Evolutionary conservation across 2,329 filamentous ascomycete species (phyloP).

Genomic region (Pezicula neosporulosa): DNA sequence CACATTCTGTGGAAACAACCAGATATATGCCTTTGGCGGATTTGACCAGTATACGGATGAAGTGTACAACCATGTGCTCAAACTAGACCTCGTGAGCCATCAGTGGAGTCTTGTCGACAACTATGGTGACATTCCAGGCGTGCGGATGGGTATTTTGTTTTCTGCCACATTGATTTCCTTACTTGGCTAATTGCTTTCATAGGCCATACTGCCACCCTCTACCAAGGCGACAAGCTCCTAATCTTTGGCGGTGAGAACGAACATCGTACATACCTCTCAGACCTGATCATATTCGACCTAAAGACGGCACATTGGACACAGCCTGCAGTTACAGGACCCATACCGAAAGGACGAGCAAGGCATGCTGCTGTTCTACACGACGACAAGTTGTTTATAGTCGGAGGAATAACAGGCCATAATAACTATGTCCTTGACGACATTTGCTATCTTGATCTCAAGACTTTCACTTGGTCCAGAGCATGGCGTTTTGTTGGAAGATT

Average conservation of each 20-base stretch:
- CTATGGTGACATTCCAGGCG: slow-evolving; percentile 95
- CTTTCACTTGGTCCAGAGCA: slow-evolving; percentile 93
- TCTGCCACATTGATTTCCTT: neutral
- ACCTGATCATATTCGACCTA: slow-evolving; percentile 93
- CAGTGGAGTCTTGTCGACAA: slow-evolving; percentile 98
- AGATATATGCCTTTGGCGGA: slow-evolving; percentile 96
- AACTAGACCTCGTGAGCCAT: slow-evolving; percentile 79
- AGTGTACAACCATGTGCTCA: slow-evolving; percentile 95
- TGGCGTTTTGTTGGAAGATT: slow-evolving; percentile 96
- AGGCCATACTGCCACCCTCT: slow-evolving; percentile 94
- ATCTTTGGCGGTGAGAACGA: slow-evolving; percentile 99
- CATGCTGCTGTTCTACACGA: slow-evolving; percentile 92
- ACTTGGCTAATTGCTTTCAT: slow-evolving; percentile 6
- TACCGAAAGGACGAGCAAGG: slow-evolving; percentile 85
- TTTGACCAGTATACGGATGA: slow-evolving; percentile 99
- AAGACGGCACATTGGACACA: slow-evolving; percentile 95
- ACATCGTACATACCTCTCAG: slow-evolving; percentile 90
- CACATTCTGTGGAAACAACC: slow-evolving; percentile 96
- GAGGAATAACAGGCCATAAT: slow-evolving; percentile 91
- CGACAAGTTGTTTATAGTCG: slow-evolving; percentile 93
- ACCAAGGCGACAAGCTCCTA: slow-evolving; percentile 90
- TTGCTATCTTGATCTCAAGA: slow-evolving; percentile 94
- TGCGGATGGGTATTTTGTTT: slow-evolving; percentile 77
- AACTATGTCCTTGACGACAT: slow-evolving; percentile 94
- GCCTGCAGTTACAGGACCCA: slow-evolving; percentile 77